Evolutionary conservation across 2,329 filamentous ascomycete species (phyloP).

Genomic region (Botrytis squamosa): DNA sequence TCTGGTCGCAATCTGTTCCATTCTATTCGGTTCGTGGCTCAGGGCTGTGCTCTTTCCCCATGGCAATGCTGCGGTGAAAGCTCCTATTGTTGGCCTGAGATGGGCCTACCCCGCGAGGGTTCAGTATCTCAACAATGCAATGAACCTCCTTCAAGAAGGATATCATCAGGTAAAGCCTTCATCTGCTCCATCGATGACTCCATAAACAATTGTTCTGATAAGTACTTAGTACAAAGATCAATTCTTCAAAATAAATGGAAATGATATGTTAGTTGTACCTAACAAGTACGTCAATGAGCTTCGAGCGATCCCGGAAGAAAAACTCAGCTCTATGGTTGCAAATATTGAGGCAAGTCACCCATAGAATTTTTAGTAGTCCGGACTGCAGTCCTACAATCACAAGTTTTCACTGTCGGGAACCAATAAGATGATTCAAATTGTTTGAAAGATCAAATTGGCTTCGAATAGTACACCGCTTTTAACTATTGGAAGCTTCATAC

Average conservation of each 20-base stretch:
- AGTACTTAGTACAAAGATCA: background rate
- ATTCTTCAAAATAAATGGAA: background rate
- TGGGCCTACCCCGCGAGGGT: background rate
- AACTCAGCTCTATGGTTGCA: background rate
- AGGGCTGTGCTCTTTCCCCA: background rate
- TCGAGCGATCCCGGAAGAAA: background rate
- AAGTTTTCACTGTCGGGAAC: too few species aligned
- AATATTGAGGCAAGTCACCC: background rate
- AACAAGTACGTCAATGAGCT: background rate
- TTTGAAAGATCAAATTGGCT: too few species aligned
- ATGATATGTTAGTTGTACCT: background rate
- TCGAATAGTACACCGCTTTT: too few species aligned
- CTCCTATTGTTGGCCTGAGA: background rate
- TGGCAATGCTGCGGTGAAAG: background rate
- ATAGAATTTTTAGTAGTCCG: background rate
- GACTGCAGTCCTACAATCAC: too few species aligned
- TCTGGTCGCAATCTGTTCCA: background rate
- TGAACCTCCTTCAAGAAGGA: background rate
- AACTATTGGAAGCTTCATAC: background rate
- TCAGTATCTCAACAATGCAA: background rate
- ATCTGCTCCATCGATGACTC: background rate
- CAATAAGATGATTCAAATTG: too few species aligned
- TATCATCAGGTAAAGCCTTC: background rate
- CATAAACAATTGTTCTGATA: background rate
- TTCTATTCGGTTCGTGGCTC: background rate